Evolutionary conservation across 805 yeast species (phyloP).

Genomic region (Metschnikowia cubensis): DNA sequence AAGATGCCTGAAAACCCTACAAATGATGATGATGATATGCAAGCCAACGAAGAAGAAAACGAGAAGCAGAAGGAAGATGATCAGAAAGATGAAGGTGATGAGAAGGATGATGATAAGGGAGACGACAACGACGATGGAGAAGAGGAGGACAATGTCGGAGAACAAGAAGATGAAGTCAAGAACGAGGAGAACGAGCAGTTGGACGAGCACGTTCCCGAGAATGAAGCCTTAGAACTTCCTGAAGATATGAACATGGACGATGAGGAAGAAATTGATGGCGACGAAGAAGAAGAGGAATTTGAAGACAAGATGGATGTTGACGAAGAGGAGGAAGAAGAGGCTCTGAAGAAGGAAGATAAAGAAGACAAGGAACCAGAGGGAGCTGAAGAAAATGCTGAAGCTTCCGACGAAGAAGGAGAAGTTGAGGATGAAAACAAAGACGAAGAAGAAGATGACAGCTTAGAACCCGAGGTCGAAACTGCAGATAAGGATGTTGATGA

Average conservation of each 20-base stretch:
- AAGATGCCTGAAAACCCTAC: conserved; percentile 54
- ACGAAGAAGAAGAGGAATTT: conserved; percentile 26
- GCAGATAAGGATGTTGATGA: conserved; percentile 18
- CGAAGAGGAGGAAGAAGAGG: conserved; percentile 15
- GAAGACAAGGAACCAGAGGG: conserved; percentile 17
- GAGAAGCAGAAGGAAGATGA: conserved; percentile 30
- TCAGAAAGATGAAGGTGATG: conserved; percentile 23
- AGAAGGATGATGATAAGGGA: conserved; percentile 36
- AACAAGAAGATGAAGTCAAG: conserved; percentile 74
- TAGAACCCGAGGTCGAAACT: conserved; percentile 26
- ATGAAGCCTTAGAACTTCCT: conserved; percentile 84
- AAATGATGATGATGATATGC: conserved; percentile 49
- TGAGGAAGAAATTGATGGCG: conserved; percentile 54
- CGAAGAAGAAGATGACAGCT: conserved; percentile 23
- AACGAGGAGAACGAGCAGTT: conserved; percentile 66
- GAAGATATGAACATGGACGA: conserved; percentile 88
- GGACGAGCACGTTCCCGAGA: conserved; percentile 74
- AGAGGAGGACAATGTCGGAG: conserved; percentile 71
- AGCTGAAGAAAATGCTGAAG: conserved; percentile 10
- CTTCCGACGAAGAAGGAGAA: conserved; percentile 20
- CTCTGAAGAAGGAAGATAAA: conserved; percentile 21
- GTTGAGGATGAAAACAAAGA: conserved; percentile 23
- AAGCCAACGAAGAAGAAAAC: conserved; percentile 45
- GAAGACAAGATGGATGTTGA: conserved; percentile 15
- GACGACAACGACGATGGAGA: conserved; percentile 50